Evolutionary conservation across 176 grass and related monocot genomes (phyloP), one percentile per base, ranked within the genome.

Genomic region (Pontederia paniculata): DNA sequence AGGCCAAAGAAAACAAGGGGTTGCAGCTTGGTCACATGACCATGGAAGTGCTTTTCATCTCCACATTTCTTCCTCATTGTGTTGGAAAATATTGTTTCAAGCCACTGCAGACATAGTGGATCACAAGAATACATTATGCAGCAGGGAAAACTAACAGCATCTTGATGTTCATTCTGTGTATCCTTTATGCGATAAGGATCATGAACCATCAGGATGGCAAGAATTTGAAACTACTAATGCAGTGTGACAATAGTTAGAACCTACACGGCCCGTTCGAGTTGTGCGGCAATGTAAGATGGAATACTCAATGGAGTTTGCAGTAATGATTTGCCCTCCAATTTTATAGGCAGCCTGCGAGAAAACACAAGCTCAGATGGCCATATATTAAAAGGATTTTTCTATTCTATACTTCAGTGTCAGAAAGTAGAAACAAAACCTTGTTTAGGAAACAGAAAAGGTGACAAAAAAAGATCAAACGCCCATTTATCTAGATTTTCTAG

Each of bases 291-390:
- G 70, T 43, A 98, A 9, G 10, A 98, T 70, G 20, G 74, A 77
- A 3, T 91, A 73, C 45, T 98, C 93, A 11, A 98, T 88, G 62
- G 79, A 81, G 62, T 98, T 86, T 19, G 86, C 83, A 0, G 93
- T 98, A 12, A 98, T 73, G 12, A 77, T 71, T 74, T 84, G 80
- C 1, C 93, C 86, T 65, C 83, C 93, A 45, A 91, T 75, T 46
- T 90, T 98, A 57, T 98, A 98, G 44, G 93, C 93, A 62, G 93
- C 93, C 93, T 91, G 77, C 9, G 68, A 5, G 5, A 37, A 37
- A 37, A 37, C 7, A 37, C 5, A 2, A 37, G 5, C 3, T 6
- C 28, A 37, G 7, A 37, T 37, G 28, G 28, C 5, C 28, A 37
- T 37, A 37, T 6, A 37, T 37, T 37, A 37, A n/a, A n/a, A n/a